phyloP scores from a whole-genome alignment of 2,329 filamentous ascomycete genomes.

The Fusarium caatingaense region DNA sequence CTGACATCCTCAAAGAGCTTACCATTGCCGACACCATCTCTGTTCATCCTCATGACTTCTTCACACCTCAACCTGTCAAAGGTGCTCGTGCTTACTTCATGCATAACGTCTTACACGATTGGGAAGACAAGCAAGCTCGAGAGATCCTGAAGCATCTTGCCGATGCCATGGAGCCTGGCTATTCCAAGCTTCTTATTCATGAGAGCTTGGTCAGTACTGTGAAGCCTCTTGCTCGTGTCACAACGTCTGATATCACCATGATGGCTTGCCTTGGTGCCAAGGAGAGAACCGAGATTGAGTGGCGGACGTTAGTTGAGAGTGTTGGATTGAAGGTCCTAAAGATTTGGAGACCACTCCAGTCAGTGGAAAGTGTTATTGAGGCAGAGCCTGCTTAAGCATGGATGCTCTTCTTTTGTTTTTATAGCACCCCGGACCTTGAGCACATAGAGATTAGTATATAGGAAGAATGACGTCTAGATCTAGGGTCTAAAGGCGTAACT shows the following conservation, averaged over 20 bases:
- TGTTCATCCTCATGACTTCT: constrained; percentile 50
- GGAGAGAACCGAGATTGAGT: constrained; percentile 50
- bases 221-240: constrained; percentile 47
- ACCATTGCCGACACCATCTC: constrained; percentile 43
- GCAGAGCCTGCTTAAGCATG: background rate
- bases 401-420: background rate
- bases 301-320: constrained; percentile 42
- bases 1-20: constrained; percentile 48
- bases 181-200: constrained; percentile 53
- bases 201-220: constrained; percentile 50
- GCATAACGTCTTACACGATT: constrained; percentile 63
- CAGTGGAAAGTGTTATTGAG: constrained; percentile 49
- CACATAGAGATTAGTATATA: background rate
- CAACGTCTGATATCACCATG: constrained; percentile 52
- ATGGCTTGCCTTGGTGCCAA: constrained; percentile 48
- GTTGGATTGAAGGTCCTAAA: constrained; percentile 47
- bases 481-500: too few species aligned
- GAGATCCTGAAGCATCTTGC: constrained; percentile 48
- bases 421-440: background rate
- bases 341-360: constrained; percentile 47
- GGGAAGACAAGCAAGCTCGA: constrained; percentile 55
- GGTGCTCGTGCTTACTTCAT: constrained; percentile 59
- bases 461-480: too few species aligned
- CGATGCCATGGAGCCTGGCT: constrained; percentile 47
- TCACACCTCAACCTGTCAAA: constrained; percentile 54